Evolutionary conservation across 2,329 filamentous ascomycete genomes (phyloP), one percentile per base, ranked within the genome.

Genomic region (Aspergillus carbonarius): DNA sequence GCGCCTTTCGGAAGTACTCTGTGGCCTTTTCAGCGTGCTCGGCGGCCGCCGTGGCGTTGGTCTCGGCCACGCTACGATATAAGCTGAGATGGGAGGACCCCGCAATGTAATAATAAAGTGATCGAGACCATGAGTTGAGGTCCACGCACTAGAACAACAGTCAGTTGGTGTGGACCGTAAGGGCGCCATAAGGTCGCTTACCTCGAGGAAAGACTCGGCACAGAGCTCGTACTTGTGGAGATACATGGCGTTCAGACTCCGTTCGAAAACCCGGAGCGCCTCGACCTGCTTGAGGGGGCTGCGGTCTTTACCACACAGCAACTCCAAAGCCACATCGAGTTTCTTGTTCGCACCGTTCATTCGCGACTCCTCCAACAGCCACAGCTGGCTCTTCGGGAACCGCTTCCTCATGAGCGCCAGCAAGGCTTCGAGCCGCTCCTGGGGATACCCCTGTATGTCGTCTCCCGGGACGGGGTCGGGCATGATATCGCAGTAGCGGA

Each of bases 51-150:
- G 68, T 63, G 4, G 72, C 67, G 32, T 76, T 70, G 13, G 63
- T 64, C 18, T 55, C 37, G 17, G 67, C 54, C 15, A 61, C 60
- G 73, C 75, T 49, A 9, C 95, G 86, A 75, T 97, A 98, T 5
- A 92, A 80, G 68, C 95, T 91, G 1, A 98, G 76, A 65, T 96
- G 88, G 0, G 89, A 88, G 12, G 84, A 83, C 7, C 88, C 95
- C 1, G 90, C 89, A 63, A 96, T 89, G 76, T 93, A 98, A 72
- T 92, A 92, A 77, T 99, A 98, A 54, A 98, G 74, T 0, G 88
- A 87, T 54, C 92, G 92, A 57, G 89, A 93, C 95, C 95, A 98
- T 66, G 91, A 91, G 75, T 96, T 97, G 56, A 95, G 82, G 55
- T 90, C 87, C 10, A 91, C 80, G 64, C 90, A 93, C 63, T 84